Base-by-base conservation (phyloP, 2,329 filamentous ascomycete genomes). In the Paecilomyces variotii region DNA sequence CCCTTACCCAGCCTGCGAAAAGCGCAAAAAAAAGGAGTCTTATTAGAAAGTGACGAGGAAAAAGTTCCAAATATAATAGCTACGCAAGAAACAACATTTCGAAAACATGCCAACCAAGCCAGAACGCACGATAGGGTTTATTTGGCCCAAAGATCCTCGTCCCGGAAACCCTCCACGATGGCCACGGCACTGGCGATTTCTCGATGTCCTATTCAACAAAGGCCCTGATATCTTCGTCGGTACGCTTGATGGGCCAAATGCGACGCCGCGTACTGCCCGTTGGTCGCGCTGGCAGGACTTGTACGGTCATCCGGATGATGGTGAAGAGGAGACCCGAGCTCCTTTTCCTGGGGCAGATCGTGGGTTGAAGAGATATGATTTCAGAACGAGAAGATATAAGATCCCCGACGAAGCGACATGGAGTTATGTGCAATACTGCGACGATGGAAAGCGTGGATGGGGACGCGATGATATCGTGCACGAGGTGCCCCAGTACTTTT, bases 191-290 rank as follows among this genome's bases (percentile, higher is more conserved):
- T 66, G 65, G 66, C 71, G 70, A 4, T 57, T 78, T 24, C 65
- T 67, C 24, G 73, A 79, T 53, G 65, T 78, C 56, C 50, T 77
- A 14, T 70, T 61, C 6, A 71, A 70, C 35, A 73, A 69, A 57
- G 76, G 76, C 1, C 75, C 76, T 11, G 76, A 78, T 63, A 73
- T 78, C 4, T 77, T 73, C 35, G 65, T 78, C n/a, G 71, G 68
- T 6, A 61, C 55, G 12, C 64, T 72, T 51, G 56, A 60, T 9
- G 56, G 56, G 11, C 56, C 61, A 4, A 58, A 35, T 5, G 12
- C 32, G 6, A 54, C 27, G 4, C 62, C 62, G 2, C 56, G 39
- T 32, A 62, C 55, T 11, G 53, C 61, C 10, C 55, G 58, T 26
- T 63, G 62, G 62, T 60, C 62, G 26, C 57, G 59, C 56, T 64